phyloP scores from a whole-genome alignment of 2,329 filamentous ascomycete genomes.

The Trichoderma atroviride region DNA sequence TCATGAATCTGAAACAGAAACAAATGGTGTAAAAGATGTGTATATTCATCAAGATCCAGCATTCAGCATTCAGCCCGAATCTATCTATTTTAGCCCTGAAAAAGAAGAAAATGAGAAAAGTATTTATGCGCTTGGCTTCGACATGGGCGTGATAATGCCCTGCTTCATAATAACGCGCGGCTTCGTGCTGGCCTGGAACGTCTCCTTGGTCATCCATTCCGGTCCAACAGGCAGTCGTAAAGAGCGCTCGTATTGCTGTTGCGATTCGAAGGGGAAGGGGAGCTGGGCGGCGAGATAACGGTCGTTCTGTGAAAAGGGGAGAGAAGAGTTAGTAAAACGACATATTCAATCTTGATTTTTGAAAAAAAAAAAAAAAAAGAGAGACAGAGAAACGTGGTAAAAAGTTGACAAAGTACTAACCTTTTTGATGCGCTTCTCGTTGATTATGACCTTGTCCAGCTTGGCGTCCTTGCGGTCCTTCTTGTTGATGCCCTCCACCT shows the following conservation, averaged over 20 bases:
- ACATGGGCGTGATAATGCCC: conserved; percentile 85
- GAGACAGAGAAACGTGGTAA: too few relatives aligned
- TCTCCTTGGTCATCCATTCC: conserved; percentile 96
- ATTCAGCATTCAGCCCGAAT: background rate
- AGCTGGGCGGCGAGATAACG: conserved; percentile 84
- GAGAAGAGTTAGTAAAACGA: conserved; percentile 19
- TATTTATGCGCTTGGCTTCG: conserved; percentile 62
- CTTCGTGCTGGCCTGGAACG: conserved; percentile 86
- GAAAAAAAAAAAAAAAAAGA: background rate
- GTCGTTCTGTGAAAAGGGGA: conserved; percentile 65
- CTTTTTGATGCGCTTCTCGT: conserved; percentile 88
- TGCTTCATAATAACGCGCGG: conserved; percentile 89
- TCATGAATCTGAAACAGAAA: background rate
- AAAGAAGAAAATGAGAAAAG: background rate
- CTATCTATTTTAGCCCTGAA: background rate
- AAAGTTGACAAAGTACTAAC: conserved; percentile 44
- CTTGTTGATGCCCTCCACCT: conserved; percentile 72
- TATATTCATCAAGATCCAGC: background rate
- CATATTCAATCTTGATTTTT: too few relatives aligned
- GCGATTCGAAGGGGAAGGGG: conserved; percentile 87
- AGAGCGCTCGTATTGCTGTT: conserved; percentile 86
- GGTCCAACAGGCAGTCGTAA: conserved; percentile 84
- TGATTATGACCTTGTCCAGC: conserved; percentile 84
- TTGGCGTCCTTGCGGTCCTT: conserved; percentile 80
- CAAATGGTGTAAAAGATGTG: background rate